Evolutionary conservation across 768 basidiomycete species (phyloP).

Genomic region (Tricholoma matsutake): DNA sequence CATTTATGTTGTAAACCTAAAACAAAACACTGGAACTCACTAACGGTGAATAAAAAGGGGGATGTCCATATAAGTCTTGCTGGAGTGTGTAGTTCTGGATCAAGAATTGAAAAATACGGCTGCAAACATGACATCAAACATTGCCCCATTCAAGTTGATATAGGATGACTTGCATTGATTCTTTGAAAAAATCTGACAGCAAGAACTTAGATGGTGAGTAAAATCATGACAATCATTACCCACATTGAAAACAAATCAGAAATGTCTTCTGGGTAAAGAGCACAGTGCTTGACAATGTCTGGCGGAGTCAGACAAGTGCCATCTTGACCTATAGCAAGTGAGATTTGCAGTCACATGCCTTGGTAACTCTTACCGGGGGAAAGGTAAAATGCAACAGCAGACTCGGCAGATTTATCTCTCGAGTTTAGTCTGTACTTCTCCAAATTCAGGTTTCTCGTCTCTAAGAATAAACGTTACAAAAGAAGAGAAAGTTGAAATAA

Average conservation of each 20-base stretch:
- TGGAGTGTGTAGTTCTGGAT: constrained; percentile 54
- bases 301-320: constrained; percentile 29
- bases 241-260: constrained; percentile 51
- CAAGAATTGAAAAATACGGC: constrained; percentile 58
- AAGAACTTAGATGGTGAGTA: constrained; percentile 1
- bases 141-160: neutral
- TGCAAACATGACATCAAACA: constrained; percentile 30
- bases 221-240: constrained; percentile 15
- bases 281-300: constrained; percentile 45
- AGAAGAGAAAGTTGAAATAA: constrained; percentile 1
- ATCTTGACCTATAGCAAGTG: neutral
- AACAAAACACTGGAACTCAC: constrained; percentile 33
- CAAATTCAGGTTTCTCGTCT: neutral
- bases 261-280: constrained; percentile 50
- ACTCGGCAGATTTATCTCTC: constrained; percentile 34
- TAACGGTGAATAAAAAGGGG: constrained; percentile 60
- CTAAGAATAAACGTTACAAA: neutral
- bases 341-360: neutral
- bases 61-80: constrained; percentile 48
- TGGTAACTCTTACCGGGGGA: constrained; percentile 26
- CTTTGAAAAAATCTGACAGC: constrained; percentile 46
- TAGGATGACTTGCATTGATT: constrained; percentile 41
- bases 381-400: constrained; percentile 34
- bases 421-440: constrained; percentile 7
- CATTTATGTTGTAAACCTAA: neutral